phyloP scores from a whole-genome alignment of 2,329 filamentous ascomycete genomes.

The Trichoderma endophyticum region DNA sequence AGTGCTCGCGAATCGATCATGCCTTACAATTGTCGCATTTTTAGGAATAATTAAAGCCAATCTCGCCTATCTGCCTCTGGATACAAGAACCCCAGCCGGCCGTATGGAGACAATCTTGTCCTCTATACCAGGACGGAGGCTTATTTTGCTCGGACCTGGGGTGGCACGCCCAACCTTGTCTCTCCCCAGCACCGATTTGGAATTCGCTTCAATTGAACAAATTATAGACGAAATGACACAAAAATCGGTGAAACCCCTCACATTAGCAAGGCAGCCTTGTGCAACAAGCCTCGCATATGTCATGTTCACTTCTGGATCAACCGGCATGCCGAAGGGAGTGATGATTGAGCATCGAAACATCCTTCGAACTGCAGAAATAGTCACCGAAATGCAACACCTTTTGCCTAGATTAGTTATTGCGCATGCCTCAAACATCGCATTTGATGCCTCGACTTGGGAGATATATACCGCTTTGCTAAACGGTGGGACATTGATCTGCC shows the following conservation, averaged over 20 bases:
- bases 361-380: not conserved
- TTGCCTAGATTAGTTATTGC: not conserved
- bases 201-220: not conserved
- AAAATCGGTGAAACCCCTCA: not conserved
- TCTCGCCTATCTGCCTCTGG: not conserved
- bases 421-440: not conserved
- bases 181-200: not conserved
- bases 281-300: not conserved
- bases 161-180: not conserved
- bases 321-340: not conserved
- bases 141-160: not conserved
- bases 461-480: not conserved
- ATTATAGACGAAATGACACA: not conserved
- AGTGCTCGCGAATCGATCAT: not conserved
- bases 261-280: not conserved
- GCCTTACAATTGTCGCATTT: not conserved
- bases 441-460: not conserved
- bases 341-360: not conserved
- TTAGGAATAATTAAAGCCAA: not conserved
- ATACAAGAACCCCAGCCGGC: not conserved
- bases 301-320: not conserved
- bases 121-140: not conserved
- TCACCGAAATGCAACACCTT: not conserved
- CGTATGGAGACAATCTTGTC: not conserved
- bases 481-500: not conserved